phyloP scores from a whole-genome alignment of 176 grass and related monocot genomes.

The Oryza nivara region DNA sequence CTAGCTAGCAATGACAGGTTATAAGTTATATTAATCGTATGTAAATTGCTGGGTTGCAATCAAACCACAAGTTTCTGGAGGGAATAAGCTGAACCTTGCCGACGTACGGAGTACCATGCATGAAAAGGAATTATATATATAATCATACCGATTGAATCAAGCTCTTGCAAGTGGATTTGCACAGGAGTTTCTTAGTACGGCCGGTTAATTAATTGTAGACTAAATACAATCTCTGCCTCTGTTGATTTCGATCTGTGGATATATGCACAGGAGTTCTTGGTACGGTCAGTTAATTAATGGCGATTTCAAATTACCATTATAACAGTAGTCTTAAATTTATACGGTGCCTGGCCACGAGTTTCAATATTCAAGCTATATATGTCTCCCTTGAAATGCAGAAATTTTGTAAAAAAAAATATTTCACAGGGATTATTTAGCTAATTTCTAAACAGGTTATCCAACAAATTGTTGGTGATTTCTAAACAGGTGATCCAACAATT shows the following conservation, averaged over 20 bases:
- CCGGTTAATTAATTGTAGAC: neutral
- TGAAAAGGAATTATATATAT: neutral
- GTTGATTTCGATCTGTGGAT: neutral
- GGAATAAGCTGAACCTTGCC: neutral
- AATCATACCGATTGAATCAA: neutral
- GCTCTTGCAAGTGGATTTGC: constrained; percentile 18
- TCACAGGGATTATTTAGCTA: too few relatives aligned
- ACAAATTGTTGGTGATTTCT: neutral
- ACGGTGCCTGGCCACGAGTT: neutral
- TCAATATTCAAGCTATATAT: neutral
- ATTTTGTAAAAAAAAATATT: too few relatives aligned
- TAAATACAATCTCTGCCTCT: too few relatives aligned
- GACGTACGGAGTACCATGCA: neutral
- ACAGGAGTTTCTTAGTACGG: constrained; percentile 24
- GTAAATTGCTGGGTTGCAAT: neutral
- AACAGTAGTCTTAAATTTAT: neutral
- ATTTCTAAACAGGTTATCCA: neutral
- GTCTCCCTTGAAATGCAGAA: neutral
- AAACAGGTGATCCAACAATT: neutral
- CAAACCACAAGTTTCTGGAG: constrained; percentile 26
- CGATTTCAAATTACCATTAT: neutral
- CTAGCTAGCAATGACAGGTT: neutral
- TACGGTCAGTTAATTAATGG: too few relatives aligned
- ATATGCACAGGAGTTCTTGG: neutral
- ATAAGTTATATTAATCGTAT: neutral